Percentiles rank a stretch among this genome's conserved stretches.
These are phyloP conservation scores for Podaxis sp. DNA, from an alignment of 768 basidiomycete species.

Conservation along the genomic window DNA sequence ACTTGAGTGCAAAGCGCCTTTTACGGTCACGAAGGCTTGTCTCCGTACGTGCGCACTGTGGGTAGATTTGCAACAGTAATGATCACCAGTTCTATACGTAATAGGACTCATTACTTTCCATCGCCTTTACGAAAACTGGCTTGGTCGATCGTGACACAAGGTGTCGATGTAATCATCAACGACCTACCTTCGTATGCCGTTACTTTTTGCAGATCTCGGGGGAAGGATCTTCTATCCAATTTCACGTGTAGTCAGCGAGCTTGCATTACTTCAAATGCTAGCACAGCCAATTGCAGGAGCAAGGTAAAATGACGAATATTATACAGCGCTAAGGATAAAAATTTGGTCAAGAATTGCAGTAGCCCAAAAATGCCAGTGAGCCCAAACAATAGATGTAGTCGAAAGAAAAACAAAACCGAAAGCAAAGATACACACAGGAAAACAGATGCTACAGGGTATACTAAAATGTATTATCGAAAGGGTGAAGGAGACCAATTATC, in stretches of 20 bases:
- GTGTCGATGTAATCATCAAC: constrained; percentile 9
- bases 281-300: background rate
- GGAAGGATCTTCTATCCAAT: constrained; percentile 1
- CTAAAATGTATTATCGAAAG: background rate
- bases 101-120: background rate
- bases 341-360: background rate
- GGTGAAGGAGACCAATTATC: background rate
- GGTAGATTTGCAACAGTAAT: background rate
- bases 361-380: background rate
- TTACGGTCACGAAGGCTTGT: background rate
- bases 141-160: constrained; percentile 13
- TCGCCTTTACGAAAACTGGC: background rate
- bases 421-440: constrained; percentile 7
- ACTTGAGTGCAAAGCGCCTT: background rate
- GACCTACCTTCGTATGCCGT: constrained; percentile 12
- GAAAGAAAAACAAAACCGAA: background rate
- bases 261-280: background rate
- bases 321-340: constrained; percentile 9
- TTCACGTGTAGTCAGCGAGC: background rate
- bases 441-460: constrained; percentile 12
- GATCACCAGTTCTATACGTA: background rate
- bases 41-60: background rate
- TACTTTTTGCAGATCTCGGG: constrained; percentile 2
- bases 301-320: constrained; percentile 7
- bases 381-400: background rate